phyloP scores from a whole-genome alignment of 176 grass and related monocot species.

The Lolium multiflorum region DNA sequence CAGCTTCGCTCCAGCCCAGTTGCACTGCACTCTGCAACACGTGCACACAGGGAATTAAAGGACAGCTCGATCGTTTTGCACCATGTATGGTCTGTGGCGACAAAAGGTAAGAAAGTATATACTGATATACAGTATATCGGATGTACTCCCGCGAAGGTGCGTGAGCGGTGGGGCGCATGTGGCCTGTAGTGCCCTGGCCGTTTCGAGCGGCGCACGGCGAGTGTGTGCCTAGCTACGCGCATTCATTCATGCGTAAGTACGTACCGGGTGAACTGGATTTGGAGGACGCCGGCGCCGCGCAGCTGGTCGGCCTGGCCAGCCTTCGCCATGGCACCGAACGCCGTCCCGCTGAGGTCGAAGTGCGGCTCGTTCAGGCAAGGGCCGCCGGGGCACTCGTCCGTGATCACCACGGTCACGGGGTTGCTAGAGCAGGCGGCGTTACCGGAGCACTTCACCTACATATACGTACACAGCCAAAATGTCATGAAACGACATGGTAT shows the following conservation, averaged over 20 bases:
- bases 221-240: neutral
- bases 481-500: neutral
- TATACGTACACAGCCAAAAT: neutral
- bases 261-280: conserved; percentile 61
- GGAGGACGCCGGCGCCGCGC: conserved; percentile 54
- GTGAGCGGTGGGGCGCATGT: neutral
- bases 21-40: conserved; percentile 57
- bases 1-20: conserved; percentile 53
- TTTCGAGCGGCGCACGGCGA: neutral
- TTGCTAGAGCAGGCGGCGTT: conserved; percentile 59
- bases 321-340: conserved; percentile 70
- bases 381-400: conserved; percentile 60
- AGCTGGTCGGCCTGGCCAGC: conserved; percentile 59
- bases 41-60: neutral
- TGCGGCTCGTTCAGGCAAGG: conserved; percentile 53
- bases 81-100: neutral
- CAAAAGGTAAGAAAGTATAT: neutral
- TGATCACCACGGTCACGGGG: conserved; percentile 65
- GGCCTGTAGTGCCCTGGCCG: neutral
- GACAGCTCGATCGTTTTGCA: neutral
- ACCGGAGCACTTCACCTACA: conserved; percentile 57
- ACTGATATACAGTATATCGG: neutral
- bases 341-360: conserved; percentile 79
- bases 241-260: neutral
- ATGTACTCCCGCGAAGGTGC: neutral